Conservation (phyloP, 2,329 filamentous ascomycete genomes). For the Mycosphaerella arachidis region DNA sequence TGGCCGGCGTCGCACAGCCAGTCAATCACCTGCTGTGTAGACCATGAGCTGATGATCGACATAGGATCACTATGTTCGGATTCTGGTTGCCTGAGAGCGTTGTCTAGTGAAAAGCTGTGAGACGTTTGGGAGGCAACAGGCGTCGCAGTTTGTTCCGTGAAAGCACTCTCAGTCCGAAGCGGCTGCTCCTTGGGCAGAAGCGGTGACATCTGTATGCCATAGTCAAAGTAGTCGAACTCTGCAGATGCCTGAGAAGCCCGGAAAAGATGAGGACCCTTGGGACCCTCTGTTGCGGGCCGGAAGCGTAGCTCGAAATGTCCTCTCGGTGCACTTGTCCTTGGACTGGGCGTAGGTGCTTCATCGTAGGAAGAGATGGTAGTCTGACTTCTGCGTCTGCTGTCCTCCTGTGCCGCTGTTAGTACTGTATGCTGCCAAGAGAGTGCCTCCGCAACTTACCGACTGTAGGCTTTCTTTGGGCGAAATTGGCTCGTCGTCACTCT, state of each 20-base stretch:
- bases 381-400: constrained; percentile 66
- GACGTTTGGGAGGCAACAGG: constrained; percentile 19
- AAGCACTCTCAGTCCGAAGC: constrained; percentile 39
- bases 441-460: constrained; percentile 54
- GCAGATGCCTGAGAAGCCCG: constrained; percentile 60
- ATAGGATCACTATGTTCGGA: constrained; percentile 14
- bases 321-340: constrained; percentile 52
- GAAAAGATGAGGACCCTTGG: constrained; percentile 82
- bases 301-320: constrained; percentile 58
- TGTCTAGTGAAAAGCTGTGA: constrained; percentile 29
- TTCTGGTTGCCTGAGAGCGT: constrained; percentile 15
- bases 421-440: not conserved
- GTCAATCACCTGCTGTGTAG: constrained; percentile 70
- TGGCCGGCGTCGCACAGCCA: constrained; percentile 84
- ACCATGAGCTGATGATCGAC: constrained; percentile 57
- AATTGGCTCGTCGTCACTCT: constrained; percentile 49
- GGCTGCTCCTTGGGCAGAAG: constrained; percentile 61
- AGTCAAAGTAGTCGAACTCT: constrained; percentile 45
- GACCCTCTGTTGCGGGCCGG: constrained; percentile 67
- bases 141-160: constrained; percentile 34
- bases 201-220: constrained; percentile 65
- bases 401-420: constrained; percentile 25
- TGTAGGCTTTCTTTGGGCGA: constrained; percentile 65
- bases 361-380: constrained; percentile 85
- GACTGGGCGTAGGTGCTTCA: constrained; percentile 73